Evolutionary conservation across 2,329 filamentous ascomycete species (phyloP).

Genomic region (Falciphora oryzae): DNA sequence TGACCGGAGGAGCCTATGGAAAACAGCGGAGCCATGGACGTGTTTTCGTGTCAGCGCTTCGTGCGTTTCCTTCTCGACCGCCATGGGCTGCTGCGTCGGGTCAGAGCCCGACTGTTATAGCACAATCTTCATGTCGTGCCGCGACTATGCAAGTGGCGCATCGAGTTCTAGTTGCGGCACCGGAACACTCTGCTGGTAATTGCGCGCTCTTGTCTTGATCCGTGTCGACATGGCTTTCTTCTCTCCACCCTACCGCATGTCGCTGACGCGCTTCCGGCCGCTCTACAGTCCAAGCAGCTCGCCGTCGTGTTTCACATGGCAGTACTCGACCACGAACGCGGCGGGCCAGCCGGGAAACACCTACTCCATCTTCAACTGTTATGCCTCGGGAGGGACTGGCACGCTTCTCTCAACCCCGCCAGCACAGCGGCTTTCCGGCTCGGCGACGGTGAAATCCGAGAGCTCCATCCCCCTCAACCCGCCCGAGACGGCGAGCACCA

Average conservation of each 20-base stretch:
- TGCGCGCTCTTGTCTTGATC: not conserved
- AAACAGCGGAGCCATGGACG: conserved; percentile 10
- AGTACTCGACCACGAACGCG: conserved; percentile 3
- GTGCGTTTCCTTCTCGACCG: conserved; percentile 3
- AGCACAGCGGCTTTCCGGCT: not conserved
- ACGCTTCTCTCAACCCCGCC: conserved; percentile 6
- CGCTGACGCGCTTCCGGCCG: not conserved
- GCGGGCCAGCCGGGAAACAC: not conserved
- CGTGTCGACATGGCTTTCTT: no score
- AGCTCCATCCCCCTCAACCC: not conserved
- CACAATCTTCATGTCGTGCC: conserved; percentile 5
- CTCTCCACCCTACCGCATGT: no score
- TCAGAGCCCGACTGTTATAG: conserved; percentile 1
- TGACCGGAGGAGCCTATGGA: not conserved
- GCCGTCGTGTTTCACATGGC: conserved; percentile 9
- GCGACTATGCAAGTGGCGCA: not conserved
- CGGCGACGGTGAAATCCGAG: not conserved
- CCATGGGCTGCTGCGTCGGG: conserved; percentile 7
- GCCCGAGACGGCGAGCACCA: not conserved
- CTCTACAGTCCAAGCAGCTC: conserved; percentile 3
- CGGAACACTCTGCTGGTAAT: conserved; percentile 6
- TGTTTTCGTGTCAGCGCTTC: conserved; percentile 9
- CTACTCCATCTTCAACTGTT: conserved; percentile 10
- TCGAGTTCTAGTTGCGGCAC: conserved; percentile 1
- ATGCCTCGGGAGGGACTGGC: conserved; percentile 8